Evolutionary conservation across 75 land plant genomes (phyloP).

Genomic region (Pinus tabuliformis): DNA sequence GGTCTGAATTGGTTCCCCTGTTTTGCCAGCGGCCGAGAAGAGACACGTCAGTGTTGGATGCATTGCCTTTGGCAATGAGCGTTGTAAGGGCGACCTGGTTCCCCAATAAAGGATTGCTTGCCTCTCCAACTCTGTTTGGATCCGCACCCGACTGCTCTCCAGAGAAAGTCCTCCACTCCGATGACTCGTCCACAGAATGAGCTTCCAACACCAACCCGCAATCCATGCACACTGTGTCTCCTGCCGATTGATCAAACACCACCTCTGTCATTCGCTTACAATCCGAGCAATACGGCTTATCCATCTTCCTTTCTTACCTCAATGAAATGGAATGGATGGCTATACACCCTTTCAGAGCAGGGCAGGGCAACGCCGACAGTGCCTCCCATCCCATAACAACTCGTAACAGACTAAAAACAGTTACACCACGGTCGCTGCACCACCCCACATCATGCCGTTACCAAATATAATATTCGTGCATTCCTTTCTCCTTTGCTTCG

Average conservation of each 20-base stretch:
- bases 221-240: conserved; percentile 35
- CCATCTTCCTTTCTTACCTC: not conserved
- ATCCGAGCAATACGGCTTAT: conserved; percentile 15
- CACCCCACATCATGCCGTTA: no score
- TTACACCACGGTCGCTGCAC: no score
- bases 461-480: no score
- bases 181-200: conserved; percentile 23
- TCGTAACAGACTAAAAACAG: no score
- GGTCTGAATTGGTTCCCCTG: conserved; percentile 24
- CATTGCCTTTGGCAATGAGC: conserved; percentile 16
- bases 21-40: conserved; percentile 35
- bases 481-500: no score
- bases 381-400: no score
- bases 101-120: conserved; percentile 31
- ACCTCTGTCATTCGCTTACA: conserved; percentile 18
- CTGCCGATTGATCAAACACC: conserved; percentile 34
- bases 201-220: conserved; percentile 35
- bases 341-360: no score
- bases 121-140: conserved; percentile 34
- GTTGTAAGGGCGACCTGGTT: conserved; percentile 23
- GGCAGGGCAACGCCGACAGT: no score
- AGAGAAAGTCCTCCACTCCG: conserved; percentile 33
- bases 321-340: no score
- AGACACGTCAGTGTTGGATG: conserved; percentile 22
- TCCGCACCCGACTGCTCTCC: conserved; percentile 19